A percentile compares a stretch with the other conserved stretches of the same genome.
phyloP scores from a whole-genome alignment of 257 asterid species.

The Penstemon barbatus region DNA sequence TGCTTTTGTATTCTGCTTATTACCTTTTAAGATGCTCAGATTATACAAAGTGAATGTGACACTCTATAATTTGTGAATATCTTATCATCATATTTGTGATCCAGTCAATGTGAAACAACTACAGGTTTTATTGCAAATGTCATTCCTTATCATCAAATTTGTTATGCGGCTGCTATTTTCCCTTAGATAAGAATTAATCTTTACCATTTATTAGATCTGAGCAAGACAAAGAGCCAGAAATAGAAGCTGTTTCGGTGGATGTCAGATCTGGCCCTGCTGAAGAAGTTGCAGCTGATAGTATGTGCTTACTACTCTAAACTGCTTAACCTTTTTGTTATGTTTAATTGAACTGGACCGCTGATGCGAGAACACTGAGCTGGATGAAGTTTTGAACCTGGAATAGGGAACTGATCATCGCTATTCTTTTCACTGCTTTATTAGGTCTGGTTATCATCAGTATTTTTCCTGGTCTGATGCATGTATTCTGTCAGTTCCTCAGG shows the following conservation, averaged over 20 bases:
- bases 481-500: conserved; percentile 78
- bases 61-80: too few relatives aligned
- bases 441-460: conserved; percentile 15
- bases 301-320: conserved; percentile 27
- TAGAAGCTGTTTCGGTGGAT: conserved; percentile 61
- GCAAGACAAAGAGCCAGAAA: conserved; percentile 98
- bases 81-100: not conserved
- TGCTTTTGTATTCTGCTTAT: conserved; percentile 21
- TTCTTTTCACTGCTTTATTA: conserved; percentile 15
- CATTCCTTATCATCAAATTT: conserved; percentile 3
- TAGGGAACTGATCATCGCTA: conserved; percentile 15
- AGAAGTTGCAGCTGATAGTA: conserved; percentile 73
- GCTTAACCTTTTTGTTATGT: not conserved
- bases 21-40: too few relatives aligned
- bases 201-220: conserved; percentile 63
- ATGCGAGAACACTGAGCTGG: conserved; percentile 21
- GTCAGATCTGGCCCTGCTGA: conserved; percentile 71
- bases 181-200: conserved; percentile 12
- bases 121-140: not conserved
- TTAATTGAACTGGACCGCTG: conserved; percentile 18
- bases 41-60: too few relatives aligned
- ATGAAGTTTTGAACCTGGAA: conserved; percentile 12
- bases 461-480: conserved; percentile 34
- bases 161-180: not conserved
- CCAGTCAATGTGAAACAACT: conserved; percentile 6